Conservation (phyloP, 164 flowering plant species). For the Liquidambar formosana region DNA sequence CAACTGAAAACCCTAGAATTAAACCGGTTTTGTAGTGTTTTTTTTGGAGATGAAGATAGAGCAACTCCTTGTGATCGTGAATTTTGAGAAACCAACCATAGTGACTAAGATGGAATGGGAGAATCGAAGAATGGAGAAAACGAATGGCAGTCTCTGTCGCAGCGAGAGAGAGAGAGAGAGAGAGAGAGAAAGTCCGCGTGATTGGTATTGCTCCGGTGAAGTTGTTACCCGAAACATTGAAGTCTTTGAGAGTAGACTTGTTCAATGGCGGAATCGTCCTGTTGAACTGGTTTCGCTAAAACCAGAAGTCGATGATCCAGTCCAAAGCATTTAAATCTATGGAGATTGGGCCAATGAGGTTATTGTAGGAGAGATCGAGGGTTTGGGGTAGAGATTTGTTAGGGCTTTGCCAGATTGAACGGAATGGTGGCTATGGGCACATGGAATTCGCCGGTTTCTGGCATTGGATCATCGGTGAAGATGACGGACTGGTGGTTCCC, state of each 20-base stretch:
- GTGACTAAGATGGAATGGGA: constrained; percentile 12
- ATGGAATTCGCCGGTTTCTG: too few species aligned
- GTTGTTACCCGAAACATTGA: constrained; percentile 42
- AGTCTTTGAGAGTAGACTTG: constrained; percentile 25
- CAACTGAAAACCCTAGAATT: constrained; percentile 24
- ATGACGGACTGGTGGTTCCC: too few species aligned
- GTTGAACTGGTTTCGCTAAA: constrained; percentile 32
- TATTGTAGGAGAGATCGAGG: constrained; percentile 33
- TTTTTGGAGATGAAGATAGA: constrained; percentile 12
- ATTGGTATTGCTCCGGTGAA: constrained; percentile 37
- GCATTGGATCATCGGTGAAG: too few species aligned
- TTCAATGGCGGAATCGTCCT: constrained; percentile 36
- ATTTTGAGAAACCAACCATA: constrained; percentile 21
- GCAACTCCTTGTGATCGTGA: constrained; percentile 21
- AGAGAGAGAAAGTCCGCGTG: constrained; percentile 33
- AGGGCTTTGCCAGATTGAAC: too few species aligned
- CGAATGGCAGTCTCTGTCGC: constrained; percentile 28
- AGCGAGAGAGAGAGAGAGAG: constrained; percentile 42
- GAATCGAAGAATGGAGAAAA: constrained; percentile 32
- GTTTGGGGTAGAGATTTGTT: too few species aligned
- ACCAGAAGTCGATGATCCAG: constrained; percentile 28
- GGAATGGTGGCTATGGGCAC: too few species aligned
- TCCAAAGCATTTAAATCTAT: constrained; percentile 2
- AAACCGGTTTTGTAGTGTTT: constrained; percentile 16
- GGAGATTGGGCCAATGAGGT: constrained; percentile 35